Base-by-base conservation (phyloP, 345 rosid species). In the Salix arbutifolia region DNA sequence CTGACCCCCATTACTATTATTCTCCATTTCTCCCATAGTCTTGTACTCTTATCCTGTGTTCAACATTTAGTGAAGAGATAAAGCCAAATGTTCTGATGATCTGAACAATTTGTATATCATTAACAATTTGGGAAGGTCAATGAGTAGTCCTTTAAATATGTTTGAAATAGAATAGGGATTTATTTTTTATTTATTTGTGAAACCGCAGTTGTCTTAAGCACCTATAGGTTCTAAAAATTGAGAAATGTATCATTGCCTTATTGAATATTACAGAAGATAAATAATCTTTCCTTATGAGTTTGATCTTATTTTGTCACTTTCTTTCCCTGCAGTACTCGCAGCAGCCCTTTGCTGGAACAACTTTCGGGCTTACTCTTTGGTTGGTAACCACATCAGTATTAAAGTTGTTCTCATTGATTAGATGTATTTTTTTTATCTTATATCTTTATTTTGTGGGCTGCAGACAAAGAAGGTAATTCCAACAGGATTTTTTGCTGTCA, bases 391-490 rank as follows among this genome's bases (percentile, higher is more conserved):
- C 35, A 68, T 81, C 61, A 38, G 37, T 48, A 46, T 28, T 52
- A 16, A 52, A 9, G n/a, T 58, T 56, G 71, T 50, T 33, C 31
- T 28, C 16, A 21, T 21, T n/a, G n/a, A 8, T 23, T 70, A 13
- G 17, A 23, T 42, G 38, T 21, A 76, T 44, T 50, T 76, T 6
- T 61, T 1, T 18, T 1, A 23, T 74, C 65, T 73, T 76, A 83
- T 83, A 65, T 48, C 60, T 26, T 82, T 65, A 31, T 78, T 42
- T 8, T 76, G 61, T 82, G 62, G 72, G 37, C 23, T 90, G 88
- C 94, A 96, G 99, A 88, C 92, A 62, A 91, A 90, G 89, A 91
- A 82, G 84, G 84, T 90, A 68, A 67, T 93, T 76, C 99, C 98
- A 0, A 48, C 87, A 1, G 94, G 88, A 31, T 77, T 91, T 72